Conservation (phyloP, 2,329 filamentous ascomycete species). For the Aspergillus pseudoterreus region DNA sequence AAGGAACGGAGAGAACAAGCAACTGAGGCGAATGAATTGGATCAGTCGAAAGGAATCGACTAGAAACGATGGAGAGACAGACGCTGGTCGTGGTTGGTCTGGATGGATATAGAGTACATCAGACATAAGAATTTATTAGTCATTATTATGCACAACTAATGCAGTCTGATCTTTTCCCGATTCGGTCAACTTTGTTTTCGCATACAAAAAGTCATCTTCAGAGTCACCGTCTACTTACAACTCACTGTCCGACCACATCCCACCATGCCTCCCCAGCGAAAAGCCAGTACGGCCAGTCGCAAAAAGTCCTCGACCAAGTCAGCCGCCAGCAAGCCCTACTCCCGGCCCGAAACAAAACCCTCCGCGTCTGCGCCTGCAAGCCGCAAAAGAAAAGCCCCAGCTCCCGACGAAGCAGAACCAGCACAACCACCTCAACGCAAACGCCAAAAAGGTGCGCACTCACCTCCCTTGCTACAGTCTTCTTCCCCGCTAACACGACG, state of each 20-base stretch:
- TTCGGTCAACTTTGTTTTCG: neutral
- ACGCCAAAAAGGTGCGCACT: slow-evolving; percentile 7
- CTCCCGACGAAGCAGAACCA: slow-evolving; percentile 1
- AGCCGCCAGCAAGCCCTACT: neutral
- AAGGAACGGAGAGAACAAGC: too few relatives aligned
- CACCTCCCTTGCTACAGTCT: neutral
- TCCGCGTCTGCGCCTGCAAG: neutral
- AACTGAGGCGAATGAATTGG: too few relatives aligned
- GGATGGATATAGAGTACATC: too few relatives aligned
- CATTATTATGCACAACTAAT: neutral
- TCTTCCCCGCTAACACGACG: neutral
- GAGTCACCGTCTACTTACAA: too few relatives aligned
- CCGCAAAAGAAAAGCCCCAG: slow-evolving; percentile 7
- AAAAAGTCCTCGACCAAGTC: neutral
- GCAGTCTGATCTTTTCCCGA: neutral
- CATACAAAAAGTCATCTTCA: neutral
- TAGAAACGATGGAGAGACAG: too few relatives aligned
- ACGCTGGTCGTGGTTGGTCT: too few relatives aligned
- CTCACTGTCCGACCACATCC: neutral
- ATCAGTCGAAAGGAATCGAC: too few relatives aligned
- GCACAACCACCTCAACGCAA: slow-evolving; percentile 5
- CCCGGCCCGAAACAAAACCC: neutral
- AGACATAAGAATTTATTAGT: neutral
- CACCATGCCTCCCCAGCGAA: neutral
- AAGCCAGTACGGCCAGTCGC: neutral